Conservation (phyloP, 129 eudicot genomes). For the Flaveria robusta region DNA sequence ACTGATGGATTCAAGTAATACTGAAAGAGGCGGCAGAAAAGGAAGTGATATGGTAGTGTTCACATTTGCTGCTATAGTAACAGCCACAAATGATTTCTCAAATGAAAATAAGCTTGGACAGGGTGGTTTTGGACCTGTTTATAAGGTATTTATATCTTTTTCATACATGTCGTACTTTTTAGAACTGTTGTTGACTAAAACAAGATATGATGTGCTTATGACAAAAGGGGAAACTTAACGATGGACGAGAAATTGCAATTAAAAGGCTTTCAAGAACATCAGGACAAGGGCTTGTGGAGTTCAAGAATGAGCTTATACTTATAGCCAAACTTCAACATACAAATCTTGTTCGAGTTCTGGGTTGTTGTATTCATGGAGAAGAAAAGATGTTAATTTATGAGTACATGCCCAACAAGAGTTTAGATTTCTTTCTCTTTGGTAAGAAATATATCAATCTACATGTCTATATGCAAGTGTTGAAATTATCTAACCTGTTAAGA, state of each 20-base stretch:
- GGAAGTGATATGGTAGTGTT: slow-evolving; percentile 45
- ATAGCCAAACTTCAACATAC: slow-evolving; percentile 43
- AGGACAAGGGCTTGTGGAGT: slow-evolving; percentile 40
- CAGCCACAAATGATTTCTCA: slow-evolving; percentile 45
- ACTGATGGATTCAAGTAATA: slow-evolving; percentile 20
- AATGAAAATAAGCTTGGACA: slow-evolving; percentile 49
- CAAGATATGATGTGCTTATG: slow-evolving; percentile 2
- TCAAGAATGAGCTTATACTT: slow-evolving; percentile 45
- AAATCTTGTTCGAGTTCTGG: slow-evolving; percentile 42
- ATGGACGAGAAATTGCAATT: slow-evolving; percentile 34
- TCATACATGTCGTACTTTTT: not conserved
- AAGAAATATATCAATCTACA: slow-evolving; percentile 17
- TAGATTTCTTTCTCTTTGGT: slow-evolving; percentile 53
- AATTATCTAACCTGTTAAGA: not conserved
- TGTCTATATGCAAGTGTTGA: not conserved
- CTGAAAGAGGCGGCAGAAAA: slow-evolving; percentile 29
- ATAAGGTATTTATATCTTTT: slow-evolving; percentile 35
- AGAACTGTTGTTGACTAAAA: not conserved
- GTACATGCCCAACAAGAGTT: slow-evolving; percentile 50
- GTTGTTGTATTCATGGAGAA: slow-evolving; percentile 38
- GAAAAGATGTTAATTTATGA: slow-evolving; percentile 41
- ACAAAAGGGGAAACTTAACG: slow-evolving; percentile 38
- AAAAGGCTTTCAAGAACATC: slow-evolving; percentile 39
- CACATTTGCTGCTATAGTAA: slow-evolving; percentile 35
- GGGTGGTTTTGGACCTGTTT: slow-evolving; percentile 64